Evolutionary conservation across 2,329 filamentous ascomycete species (phyloP).

Genomic region (Aaosphaeria arxii): DNA sequence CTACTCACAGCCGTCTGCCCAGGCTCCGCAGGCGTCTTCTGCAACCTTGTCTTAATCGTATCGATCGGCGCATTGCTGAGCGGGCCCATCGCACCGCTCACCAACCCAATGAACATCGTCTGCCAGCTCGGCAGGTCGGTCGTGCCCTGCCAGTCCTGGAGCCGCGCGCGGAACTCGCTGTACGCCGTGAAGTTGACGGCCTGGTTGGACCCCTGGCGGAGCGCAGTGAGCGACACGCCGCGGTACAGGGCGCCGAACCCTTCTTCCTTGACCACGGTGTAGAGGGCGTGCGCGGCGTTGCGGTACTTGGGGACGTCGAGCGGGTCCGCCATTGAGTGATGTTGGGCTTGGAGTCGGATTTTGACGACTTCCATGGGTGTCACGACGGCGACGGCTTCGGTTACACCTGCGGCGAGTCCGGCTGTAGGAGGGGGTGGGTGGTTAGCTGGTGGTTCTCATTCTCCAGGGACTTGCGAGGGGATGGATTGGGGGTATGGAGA

Average conservation of each 20-base stretch:
- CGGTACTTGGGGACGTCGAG: conserved; percentile 96
- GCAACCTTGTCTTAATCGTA: conserved; percentile 95
- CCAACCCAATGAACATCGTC: conserved; percentile 85
- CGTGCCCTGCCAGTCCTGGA: conserved; percentile 71
- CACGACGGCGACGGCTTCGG: conserved; percentile 93
- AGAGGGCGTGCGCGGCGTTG: conserved; percentile 78
- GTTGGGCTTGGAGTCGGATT: conserved; percentile 95
- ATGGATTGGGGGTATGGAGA: too few species aligned
- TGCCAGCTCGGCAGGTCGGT: conserved; percentile 80
- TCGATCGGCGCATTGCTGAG: conserved; percentile 97
- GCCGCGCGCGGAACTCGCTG: conserved; percentile 79
- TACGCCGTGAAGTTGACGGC: conserved; percentile 96
- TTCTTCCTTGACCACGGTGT: conserved; percentile 90
- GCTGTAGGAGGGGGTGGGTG: conserved; percentile 46
- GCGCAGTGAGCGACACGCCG: conserved; percentile 86
- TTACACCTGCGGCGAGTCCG: conserved; percentile 88
- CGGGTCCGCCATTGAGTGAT: conserved; percentile 96
- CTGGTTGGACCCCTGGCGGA: conserved; percentile 95
- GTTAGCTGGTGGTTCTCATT: too few species aligned
- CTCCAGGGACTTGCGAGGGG: too few species aligned
- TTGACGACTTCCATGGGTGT: conserved; percentile 99
- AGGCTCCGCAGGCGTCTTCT: conserved; percentile 79
- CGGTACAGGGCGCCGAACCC: conserved; percentile 85
- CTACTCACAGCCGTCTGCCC: conserved; percentile 78
- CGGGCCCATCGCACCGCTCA: conserved; percentile 92